A percentile compares a stretch with the other conserved stretches of the same genome.
Conservation (phyloP, 139 green algal species). For the Asterochloris erici region DNA sequence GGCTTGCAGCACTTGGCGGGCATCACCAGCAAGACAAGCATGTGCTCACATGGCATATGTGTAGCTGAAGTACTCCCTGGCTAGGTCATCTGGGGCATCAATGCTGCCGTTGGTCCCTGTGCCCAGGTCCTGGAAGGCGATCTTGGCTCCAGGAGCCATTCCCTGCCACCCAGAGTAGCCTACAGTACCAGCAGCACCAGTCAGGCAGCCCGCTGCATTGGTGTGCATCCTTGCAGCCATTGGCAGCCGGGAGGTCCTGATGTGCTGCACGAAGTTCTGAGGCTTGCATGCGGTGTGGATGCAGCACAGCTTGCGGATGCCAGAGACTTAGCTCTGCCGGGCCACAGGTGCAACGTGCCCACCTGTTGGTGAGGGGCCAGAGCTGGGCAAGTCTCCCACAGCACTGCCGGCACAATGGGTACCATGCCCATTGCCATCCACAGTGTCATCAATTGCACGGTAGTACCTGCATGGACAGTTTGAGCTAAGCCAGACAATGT, state of each 20-base stretch:
- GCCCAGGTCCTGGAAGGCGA: conserved; percentile 76
- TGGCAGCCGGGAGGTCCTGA: no score
- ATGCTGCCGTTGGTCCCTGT: conserved; percentile 28
- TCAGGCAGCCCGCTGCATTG: not conserved
- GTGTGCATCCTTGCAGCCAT: no score
- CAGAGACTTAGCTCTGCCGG: no score
- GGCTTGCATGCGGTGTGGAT: no score
- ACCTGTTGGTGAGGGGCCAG: no score
- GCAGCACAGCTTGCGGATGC: no score
- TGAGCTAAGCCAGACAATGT: no score
- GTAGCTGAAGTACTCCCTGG: conserved; percentile 61
- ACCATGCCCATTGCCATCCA: conserved; percentile 81
- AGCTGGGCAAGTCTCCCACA: conserved; percentile 36
- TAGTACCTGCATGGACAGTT: conserved; percentile 30
- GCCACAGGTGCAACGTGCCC: no score
- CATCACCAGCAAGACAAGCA: no score
- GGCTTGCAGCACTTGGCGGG: no score
- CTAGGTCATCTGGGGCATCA: conserved; percentile 50
- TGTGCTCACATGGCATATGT: conserved; percentile 38
- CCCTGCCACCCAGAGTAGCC: conserved; percentile 44
- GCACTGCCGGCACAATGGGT: conserved; percentile 84
- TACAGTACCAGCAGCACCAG: not conserved
- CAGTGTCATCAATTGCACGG: conserved; percentile 51
- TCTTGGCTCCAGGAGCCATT: conserved; percentile 70
- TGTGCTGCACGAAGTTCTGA: no score